Conservation (phyloP, 2,329 filamentous ascomycete species). For the Boeremia exigua region DNA sequence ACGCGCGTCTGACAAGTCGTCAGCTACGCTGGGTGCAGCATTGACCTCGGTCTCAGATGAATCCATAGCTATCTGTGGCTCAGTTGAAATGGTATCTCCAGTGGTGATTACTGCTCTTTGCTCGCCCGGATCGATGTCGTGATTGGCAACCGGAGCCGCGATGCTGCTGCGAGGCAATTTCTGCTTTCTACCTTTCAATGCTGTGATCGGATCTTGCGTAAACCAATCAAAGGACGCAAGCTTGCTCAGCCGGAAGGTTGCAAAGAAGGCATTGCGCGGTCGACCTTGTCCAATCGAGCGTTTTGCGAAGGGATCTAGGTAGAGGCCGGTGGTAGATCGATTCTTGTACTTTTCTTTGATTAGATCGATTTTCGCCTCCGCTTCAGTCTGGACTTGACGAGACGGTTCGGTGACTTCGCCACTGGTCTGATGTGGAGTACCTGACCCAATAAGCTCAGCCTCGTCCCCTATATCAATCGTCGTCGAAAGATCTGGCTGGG, state of each 20-base stretch:
- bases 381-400: background rate
- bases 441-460: background rate
- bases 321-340: constrained; percentile 47
- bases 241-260: constrained; percentile 48
- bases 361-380: background rate
- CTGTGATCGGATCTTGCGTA: background rate
- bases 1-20: too few relatives aligned
- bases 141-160: background rate
- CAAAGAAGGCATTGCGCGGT: constrained; percentile 52
- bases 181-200: background rate
- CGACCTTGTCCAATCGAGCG: constrained; percentile 46
- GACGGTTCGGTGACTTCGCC: background rate
- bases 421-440: background rate
- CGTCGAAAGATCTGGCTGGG: background rate
- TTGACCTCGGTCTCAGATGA: too few relatives aligned
- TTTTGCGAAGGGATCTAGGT: constrained; percentile 55
- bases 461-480: background rate
- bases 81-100: background rate
- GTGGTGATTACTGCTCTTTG: background rate
- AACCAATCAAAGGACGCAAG: constrained; percentile 49
- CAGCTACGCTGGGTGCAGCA: too few relatives aligned
- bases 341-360: constrained; percentile 38
- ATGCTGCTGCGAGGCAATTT: background rate
- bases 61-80: too few relatives aligned
- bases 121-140: background rate